These are phyloP conservation scores for Dendrobium catenatum DNA, from an alignment of 106 monocot genomes.

Conservation along the genomic window DNA sequence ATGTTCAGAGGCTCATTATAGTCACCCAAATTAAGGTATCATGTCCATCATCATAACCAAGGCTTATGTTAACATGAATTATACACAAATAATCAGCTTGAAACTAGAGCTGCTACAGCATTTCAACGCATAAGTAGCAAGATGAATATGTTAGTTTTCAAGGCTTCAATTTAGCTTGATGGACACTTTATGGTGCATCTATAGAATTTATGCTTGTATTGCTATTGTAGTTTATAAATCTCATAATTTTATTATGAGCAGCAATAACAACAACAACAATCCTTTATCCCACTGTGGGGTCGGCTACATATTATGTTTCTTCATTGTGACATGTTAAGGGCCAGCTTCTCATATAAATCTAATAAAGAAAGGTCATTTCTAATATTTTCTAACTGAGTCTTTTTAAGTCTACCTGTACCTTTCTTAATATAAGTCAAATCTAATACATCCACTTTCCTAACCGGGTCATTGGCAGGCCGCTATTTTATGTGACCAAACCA, in stretches of 20 bases:
- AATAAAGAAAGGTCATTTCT: too few relatives aligned
- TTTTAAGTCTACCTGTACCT: too few relatives aligned
- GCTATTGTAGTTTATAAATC: neutral
- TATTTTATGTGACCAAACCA: too few relatives aligned
- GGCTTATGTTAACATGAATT: neutral
- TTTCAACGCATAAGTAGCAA: neutral
- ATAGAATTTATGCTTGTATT: neutral
- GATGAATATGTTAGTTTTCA: neutral
- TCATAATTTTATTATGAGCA: neutral
- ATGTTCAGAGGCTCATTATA: constrained; percentile 72
- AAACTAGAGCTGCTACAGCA: neutral
- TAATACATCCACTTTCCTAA: too few relatives aligned
- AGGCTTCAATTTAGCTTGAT: neutral
- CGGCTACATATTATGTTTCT: too few relatives aligned
- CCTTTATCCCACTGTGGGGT: too few relatives aligned
- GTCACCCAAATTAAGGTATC: constrained; percentile 68
- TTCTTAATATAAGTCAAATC: too few relatives aligned
- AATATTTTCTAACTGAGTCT: too few relatives aligned
- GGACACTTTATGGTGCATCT: neutral
- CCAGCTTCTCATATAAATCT: too few relatives aligned
- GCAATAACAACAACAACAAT: too few relatives aligned
- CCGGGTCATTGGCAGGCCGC: too few relatives aligned
- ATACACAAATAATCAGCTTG: neutral
- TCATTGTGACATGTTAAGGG: too few relatives aligned
- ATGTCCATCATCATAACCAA: neutral